A percentile compares a stretch with the other conserved stretches of the same genome.
Evolutionary conservation across 1,139 yeast genomes (phyloP).

Genomic region (Blastobotrys elegans): DNA sequence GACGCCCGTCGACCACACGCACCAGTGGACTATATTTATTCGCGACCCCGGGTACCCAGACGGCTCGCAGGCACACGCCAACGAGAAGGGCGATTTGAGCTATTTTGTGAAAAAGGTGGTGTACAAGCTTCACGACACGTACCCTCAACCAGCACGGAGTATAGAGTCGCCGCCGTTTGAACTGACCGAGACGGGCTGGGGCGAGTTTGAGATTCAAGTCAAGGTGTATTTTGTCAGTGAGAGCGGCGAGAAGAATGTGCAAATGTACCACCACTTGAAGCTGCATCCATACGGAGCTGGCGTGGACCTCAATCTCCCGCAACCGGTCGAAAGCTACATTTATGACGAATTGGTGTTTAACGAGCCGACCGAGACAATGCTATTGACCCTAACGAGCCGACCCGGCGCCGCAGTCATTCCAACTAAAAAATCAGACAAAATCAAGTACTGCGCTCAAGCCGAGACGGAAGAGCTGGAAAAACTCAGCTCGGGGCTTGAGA

Average conservation of each 20-base stretch:
- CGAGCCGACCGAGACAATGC: conserved; percentile 90
- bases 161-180: conserved; percentile 90
- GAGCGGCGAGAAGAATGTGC: conserved; percentile 82
- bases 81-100: conserved; percentile 58
- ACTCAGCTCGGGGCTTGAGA: conserved; percentile 58
- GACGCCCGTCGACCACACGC: conserved; percentile 89
- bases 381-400: conserved; percentile 69
- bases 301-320: conserved; percentile 14
- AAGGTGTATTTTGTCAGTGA: conserved; percentile 82
- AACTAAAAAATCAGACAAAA: conserved; percentile 45
- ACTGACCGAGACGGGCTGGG: conserved; percentile 99
- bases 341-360: conserved; percentile 92
- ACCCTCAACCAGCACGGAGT: conserved; percentile 75
- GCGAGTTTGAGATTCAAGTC: conserved; percentile 90
- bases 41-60: conserved; percentile 63
- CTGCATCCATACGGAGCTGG: conserved; percentile 66
- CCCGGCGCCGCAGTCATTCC: conserved; percentile 73
- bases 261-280: conserved; percentile 81
- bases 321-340: conserved; percentile 57
- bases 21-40: conserved; percentile 90
- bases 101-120: conserved; percentile 85
- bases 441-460: conserved; percentile 46
- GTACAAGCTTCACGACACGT: conserved; percentile 92
- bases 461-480: conserved; percentile 80
- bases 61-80: conserved; percentile 13